Evolutionary conservation across 805 yeast species (phyloP).

Genomic region (Candida tallmaniae): DNA sequence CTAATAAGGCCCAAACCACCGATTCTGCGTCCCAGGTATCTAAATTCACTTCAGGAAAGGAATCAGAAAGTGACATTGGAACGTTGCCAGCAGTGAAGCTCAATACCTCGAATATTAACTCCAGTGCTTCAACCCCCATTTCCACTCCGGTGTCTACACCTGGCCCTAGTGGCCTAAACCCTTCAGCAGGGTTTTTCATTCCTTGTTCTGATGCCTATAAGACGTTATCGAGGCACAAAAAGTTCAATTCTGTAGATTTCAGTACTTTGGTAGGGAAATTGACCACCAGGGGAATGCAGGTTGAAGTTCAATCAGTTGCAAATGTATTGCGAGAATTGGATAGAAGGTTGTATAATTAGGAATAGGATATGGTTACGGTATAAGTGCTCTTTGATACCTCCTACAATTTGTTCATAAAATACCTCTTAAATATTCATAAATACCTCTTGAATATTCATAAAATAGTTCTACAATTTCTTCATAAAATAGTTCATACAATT

Average conservation of each 20-base stretch:
- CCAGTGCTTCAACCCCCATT: slow-evolving; percentile 6
- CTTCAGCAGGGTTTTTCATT: slow-evolving; percentile 47
- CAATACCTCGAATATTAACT: slow-evolving; percentile 5
- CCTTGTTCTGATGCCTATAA: slow-evolving; percentile 90
- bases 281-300: slow-evolving; percentile 81
- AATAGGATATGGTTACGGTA: not conserved
- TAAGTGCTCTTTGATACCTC: no score
- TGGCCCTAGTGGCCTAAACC: slow-evolving; percentile 9
- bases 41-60: slow-evolving; percentile 2
- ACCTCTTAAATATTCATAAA: no score
- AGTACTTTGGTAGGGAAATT: slow-evolving; percentile 69
- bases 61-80: slow-evolving; percentile 8
- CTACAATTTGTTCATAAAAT: no score
- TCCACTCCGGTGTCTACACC: slow-evolving; percentile 13
- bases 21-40: not conserved
- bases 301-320: slow-evolving; percentile 88
- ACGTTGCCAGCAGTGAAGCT: slow-evolving; percentile 15
- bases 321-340: slow-evolving; percentile 80
- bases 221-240: slow-evolving; percentile 77
- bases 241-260: slow-evolving; percentile 69
- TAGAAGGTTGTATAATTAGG: slow-evolving; percentile 49
- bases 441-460: not conserved
- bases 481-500: not conserved
- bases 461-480: not conserved
- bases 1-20: slow-evolving; percentile 40